These are phyloP conservation scores for Pseudocercospora ulei DNA, from an alignment of 2,329 filamentous ascomycete genomes.

Conservation along the genomic window DNA sequence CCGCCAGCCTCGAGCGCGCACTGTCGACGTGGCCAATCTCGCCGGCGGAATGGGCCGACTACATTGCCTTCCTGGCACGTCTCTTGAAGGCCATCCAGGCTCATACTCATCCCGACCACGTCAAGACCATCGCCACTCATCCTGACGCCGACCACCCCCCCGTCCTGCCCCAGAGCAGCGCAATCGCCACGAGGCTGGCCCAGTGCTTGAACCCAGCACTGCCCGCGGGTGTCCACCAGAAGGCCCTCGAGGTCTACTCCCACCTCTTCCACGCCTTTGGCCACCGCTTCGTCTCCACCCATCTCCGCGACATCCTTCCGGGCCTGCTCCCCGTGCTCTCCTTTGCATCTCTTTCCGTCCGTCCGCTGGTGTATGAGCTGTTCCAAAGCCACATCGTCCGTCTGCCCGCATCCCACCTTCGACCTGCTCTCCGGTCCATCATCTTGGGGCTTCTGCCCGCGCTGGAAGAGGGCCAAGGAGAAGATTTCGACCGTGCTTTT, in stretches of 20 bases:
- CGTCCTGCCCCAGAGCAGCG: slow-evolving; percentile 67
- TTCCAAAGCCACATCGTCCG: slow-evolving; percentile 70
- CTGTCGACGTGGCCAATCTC: slow-evolving; percentile 84
- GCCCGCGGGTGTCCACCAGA: slow-evolving; percentile 94
- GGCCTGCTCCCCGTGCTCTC: slow-evolving; percentile 81
- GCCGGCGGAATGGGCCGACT: slow-evolving; percentile 97
- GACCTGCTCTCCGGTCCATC: slow-evolving; percentile 82
- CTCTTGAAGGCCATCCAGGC: slow-evolving; percentile 88
- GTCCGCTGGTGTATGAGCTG: slow-evolving; percentile 73
- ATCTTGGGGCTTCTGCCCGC: slow-evolving; percentile 83
- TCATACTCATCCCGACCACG: slow-evolving; percentile 53
- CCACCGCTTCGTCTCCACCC: slow-evolving; percentile 52
- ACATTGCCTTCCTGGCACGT: slow-evolving; percentile 90
- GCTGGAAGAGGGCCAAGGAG: slow-evolving; percentile 88
- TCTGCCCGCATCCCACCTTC: slow-evolving; percentile 59
- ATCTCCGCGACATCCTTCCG: slow-evolving; percentile 79
- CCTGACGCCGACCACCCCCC: slow-evolving; percentile 58
- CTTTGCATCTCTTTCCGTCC: slow-evolving; percentile 86
- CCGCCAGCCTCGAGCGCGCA: slow-evolving; percentile 73
- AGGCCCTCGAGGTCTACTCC: slow-evolving; percentile 84
- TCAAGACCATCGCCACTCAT: slow-evolving; percentile 75
- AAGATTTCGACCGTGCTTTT: slow-evolving; percentile 87
- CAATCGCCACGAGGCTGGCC: slow-evolving; percentile 79
- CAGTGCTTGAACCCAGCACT: slow-evolving; percentile 91
- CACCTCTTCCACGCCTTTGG: slow-evolving; percentile 83